Conservation (phyloP, 1,139 yeast genomes). For the Debaryomycetaceae sp. region DNA sequence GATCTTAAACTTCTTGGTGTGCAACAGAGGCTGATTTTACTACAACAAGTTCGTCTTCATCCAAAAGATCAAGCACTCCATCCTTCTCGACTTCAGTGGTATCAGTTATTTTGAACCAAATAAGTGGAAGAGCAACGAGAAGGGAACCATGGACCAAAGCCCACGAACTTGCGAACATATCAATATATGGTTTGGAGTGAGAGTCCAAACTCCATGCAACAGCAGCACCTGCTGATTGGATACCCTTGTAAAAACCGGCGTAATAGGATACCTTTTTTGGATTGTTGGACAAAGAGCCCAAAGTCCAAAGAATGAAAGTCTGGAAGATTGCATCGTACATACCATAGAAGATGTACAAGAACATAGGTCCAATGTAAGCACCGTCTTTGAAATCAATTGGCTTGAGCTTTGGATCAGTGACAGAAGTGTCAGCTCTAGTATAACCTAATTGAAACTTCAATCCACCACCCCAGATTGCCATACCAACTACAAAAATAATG, state of each 20-base stretch:
- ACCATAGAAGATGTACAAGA: constrained; percentile 61
- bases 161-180: constrained; percentile 55
- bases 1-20: not conserved
- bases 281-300: constrained; percentile 58
- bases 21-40: not conserved
- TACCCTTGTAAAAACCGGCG: constrained; percentile 61
- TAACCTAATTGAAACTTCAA: constrained; percentile 46
- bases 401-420: constrained; percentile 11
- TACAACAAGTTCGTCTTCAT: constrained; percentile 20
- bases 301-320: constrained; percentile 51
- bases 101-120: constrained; percentile 44
- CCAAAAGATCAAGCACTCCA: constrained; percentile 26
- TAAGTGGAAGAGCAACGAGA: constrained; percentile 34
- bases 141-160: constrained; percentile 52
- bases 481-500: constrained; percentile 36
- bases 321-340: constrained; percentile 58
- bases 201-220: constrained; percentile 61
- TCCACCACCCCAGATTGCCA: constrained; percentile 65
- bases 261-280: constrained; percentile 55
- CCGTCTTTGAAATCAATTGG: constrained; percentile 46
- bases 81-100: constrained; percentile 41
- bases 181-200: constrained; percentile 34
- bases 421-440: constrained; percentile 36
- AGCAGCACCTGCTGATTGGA: constrained; percentile 64
- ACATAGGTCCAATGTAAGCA: constrained; percentile 55